Base-by-base conservation (phyloP, 2,329 filamentous ascomycete genomes). In the Xylariaceae sp. region DNA sequence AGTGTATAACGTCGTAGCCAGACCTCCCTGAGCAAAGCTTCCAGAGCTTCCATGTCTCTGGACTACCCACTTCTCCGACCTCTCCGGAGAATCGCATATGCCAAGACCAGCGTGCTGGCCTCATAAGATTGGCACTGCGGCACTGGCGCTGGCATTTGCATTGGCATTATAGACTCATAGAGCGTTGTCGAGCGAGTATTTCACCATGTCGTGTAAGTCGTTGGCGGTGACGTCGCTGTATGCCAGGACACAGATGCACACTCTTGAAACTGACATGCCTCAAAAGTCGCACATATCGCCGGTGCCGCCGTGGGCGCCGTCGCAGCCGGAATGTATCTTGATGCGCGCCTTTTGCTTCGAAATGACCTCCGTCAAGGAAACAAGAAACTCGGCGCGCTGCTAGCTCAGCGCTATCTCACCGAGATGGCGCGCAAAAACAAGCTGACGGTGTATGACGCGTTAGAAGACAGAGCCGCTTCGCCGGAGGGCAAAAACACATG, bases 371-470 rank as follows among this genome's bases (percentile, higher is more conserved):
- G 52, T 2, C 55, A 54, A 13, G 53, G 53, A 7, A 53, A 29
- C 7, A 52, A 5, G 41, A 54, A 49, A 30, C 18, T 51, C n/a
- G 12, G 2, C 13, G 16, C 10, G 26, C 0, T 22, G 16, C 12
- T 54, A 2, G 26, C n/a, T 39, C 18, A 49, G 53, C 44, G 50
- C 19, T 52, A 40, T 15, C 3, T 77, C 29, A 67, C 78, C 77
- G 67, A 58, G 65, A 54, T 37, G 36, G 5, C 52, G 22, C 47
- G 45, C 42, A 53, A 55, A 21, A 60, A 62, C 51, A 65, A 62
- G 56, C 16, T 65, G 16, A 55, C 60, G 15, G 32, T 62, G 15
- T 67, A 65, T 53, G 46, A 63, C 34, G 26, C 55, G 7, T 56
- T 69, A 26, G 63, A 66, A 47, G 63, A 66, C 1, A 61, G 61